A percentile compares a stretch with the other conserved stretches of the same genome.
Conservation (phyloP, 176 grass and related monocot species). For the Saccharum officinarum region DNA sequence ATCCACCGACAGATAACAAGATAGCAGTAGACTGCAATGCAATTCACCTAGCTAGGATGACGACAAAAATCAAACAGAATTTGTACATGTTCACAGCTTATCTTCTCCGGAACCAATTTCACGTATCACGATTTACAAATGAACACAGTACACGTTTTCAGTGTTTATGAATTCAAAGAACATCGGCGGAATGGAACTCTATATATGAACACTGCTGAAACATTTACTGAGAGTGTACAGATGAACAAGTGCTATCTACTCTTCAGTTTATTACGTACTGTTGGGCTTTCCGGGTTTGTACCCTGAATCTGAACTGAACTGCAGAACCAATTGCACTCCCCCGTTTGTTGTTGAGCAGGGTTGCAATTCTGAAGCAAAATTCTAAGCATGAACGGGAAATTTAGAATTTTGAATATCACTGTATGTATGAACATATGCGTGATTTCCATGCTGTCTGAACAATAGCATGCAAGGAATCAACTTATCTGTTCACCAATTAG, state of each 20-base stretch:
- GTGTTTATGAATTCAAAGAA: conserved; percentile 35
- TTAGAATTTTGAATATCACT: conserved; percentile 4
- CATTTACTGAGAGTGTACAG: conserved; percentile 17
- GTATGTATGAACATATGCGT: neutral
- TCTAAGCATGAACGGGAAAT: neutral
- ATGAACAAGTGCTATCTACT: conserved; percentile 33
- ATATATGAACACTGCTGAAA: conserved; percentile 8
- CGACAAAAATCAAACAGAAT: neutral
- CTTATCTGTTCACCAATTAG: conserved; percentile 82
- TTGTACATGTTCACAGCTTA: neutral
- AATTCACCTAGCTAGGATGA: neutral
- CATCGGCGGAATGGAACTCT: conserved; percentile 21
- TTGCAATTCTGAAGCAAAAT: conserved; percentile 14
- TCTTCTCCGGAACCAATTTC: neutral
- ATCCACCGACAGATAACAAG: conserved; percentile 34
- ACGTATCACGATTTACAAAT: conserved; percentile 22
- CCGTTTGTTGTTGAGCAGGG: neutral
- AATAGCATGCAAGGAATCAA: conserved; percentile 7
- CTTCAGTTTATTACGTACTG: conserved; percentile 20
- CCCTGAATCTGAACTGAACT: conserved; percentile 13
- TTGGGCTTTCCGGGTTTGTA: neutral
- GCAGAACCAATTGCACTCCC: conserved; percentile 1
- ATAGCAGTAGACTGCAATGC: neutral
- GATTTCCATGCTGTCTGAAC: conserved; percentile 7
- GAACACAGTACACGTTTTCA: neutral